Conservation (phyloP, 1,284 basidiomycete genomes). For the Sporisorium graminicola region DNA sequence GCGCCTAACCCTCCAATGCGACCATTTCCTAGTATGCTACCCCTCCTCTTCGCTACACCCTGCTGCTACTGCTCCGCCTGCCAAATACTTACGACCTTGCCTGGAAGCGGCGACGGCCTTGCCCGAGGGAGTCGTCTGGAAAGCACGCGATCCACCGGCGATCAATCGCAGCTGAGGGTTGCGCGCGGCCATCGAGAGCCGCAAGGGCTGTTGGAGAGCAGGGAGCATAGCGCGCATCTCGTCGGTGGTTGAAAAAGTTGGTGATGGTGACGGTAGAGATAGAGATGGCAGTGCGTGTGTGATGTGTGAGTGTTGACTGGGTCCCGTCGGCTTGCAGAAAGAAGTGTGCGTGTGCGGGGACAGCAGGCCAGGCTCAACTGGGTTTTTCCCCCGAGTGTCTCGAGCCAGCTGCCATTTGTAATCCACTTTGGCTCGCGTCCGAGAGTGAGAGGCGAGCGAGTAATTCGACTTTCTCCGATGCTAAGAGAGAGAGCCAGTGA, state of each 20-base stretch:
- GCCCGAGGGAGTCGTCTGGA: conserved; percentile 42
- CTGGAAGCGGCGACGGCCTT: conserved; percentile 43
- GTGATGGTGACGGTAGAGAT: background rate
- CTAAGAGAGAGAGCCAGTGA: conserved; percentile 2
- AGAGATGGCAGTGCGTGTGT: conserved; percentile 1
- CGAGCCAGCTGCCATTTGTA: conserved; percentile 29
- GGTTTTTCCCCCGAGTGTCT: background rate
- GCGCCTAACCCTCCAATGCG: background rate
- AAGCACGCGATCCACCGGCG: conserved; percentile 53
- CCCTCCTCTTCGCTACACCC: no score
- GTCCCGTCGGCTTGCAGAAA: no score
- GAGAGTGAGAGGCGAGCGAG: background rate
- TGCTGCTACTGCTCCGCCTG: background rate
- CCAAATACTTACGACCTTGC: conserved; percentile 49
- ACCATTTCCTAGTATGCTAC: no score
- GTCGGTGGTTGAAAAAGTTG: background rate
- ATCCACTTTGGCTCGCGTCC: conserved; percentile 12
- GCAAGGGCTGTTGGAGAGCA: conserved; percentile 51
- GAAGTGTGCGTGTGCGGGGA: conserved; percentile 19
- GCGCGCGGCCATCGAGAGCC: conserved; percentile 51
- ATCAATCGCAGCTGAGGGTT: conserved; percentile 60
- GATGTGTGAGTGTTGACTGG: background rate
- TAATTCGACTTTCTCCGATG: conserved; percentile 33
- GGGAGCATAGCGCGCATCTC: conserved; percentile 48
- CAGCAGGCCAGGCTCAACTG: background rate